phyloP scores from a whole-genome alignment of 176 grass and related monocot genomes.

The Panicum miliaceum region DNA sequence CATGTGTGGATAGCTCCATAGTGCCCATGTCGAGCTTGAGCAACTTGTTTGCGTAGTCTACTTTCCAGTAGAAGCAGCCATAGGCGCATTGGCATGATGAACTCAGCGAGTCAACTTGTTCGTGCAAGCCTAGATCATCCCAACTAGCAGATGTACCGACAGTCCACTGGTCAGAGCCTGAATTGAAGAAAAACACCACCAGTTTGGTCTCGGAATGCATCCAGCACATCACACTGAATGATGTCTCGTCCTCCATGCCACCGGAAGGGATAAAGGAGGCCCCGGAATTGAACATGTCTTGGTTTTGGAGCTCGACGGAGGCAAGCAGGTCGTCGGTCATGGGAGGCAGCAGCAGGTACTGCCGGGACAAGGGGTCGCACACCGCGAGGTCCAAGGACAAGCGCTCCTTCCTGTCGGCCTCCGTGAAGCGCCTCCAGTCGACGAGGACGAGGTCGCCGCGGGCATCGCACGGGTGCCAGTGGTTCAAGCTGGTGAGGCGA shows the following conservation, averaged over 20 bases:
- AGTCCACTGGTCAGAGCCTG: neutral
- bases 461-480: neutral
- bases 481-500: neutral
- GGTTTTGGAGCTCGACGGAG: neutral
- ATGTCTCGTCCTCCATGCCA: conserved; percentile 1
- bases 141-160: neutral
- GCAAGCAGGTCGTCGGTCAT: conserved; percentile 13
- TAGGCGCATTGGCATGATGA: neutral
- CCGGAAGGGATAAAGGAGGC: neutral
- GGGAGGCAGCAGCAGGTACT: conserved; percentile 18
- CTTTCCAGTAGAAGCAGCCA: conserved; percentile 16
- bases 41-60: neutral
- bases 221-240: neutral
- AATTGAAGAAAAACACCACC: neutral
- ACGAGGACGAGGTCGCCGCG: neutral
- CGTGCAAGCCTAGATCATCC: neutral
- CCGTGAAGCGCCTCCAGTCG: neutral
- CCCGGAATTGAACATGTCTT: neutral
- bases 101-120: neutral
- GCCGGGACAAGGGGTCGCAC: conserved; percentile 2
- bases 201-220: neutral
- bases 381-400: neutral
- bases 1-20: conserved; percentile 1
- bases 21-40: conserved; percentile 15
- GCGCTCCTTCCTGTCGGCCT: neutral